These are phyloP conservation scores for Claviceps monticola DNA, from an alignment of 2,329 filamentous ascomycete species.

Conservation along the genomic window DNA sequence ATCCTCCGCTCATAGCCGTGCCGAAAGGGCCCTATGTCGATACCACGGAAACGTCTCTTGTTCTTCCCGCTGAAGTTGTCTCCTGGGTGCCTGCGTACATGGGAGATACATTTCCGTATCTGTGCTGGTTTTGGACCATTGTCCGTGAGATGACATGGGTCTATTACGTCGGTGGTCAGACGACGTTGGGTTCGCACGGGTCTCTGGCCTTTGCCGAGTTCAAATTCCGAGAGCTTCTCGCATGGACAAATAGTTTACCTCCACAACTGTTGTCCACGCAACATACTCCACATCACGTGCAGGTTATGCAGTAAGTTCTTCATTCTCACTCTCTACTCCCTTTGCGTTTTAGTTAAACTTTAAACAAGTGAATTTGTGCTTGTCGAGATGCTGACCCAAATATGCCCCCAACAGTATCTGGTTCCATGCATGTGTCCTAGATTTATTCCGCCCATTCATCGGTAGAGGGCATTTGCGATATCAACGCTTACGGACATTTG, in stretches of 20 bases:
- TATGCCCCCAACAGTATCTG: slow-evolving; percentile 7
- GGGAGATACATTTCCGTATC: slow-evolving; percentile 14
- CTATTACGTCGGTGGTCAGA: slow-evolving; percentile 12
- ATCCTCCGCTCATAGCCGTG: slow-evolving; percentile 8
- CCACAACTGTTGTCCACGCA: slow-evolving; percentile 9
- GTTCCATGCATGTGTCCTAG: slow-evolving; percentile 11
- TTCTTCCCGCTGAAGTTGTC: not conserved
- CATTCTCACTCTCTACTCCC: not conserved
- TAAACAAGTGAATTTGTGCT: not conserved
- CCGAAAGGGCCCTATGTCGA: not conserved
- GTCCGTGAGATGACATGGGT: slow-evolving; percentile 13
- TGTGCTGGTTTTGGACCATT: slow-evolving; percentile 21
- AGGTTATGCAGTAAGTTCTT: slow-evolving; percentile 8
- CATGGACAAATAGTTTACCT: slow-evolving; percentile 17
- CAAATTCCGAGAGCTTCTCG: slow-evolving; percentile 19
- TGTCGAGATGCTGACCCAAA: not conserved
- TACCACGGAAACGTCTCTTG: not conserved
- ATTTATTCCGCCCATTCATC: slow-evolving; percentile 15
- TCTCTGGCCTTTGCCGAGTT: slow-evolving; percentile 15
- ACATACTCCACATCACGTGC: slow-evolving; percentile 15
- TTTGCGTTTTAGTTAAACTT: not conserved
- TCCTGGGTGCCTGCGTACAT: slow-evolving; percentile 6
- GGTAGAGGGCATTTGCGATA: not conserved
- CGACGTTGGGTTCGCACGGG: slow-evolving; percentile 1
- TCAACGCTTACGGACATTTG: slow-evolving; percentile 13